Conservation (phyloP, 139 green algal species). For the Gonium pectorale region DNA sequence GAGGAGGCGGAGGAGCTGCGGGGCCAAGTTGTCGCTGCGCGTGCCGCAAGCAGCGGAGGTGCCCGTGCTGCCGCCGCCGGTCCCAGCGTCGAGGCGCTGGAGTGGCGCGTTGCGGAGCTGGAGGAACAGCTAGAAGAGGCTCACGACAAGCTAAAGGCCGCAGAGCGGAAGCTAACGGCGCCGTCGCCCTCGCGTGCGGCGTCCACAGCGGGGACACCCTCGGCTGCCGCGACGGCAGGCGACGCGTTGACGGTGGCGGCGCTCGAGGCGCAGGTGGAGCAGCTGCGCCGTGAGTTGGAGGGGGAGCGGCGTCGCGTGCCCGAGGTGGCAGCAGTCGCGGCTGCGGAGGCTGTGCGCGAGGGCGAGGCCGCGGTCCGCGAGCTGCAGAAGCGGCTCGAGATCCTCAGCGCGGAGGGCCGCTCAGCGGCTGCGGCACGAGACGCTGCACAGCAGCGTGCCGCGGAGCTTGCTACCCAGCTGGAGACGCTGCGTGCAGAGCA, state of each 20-base stretch:
- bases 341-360: constrained; percentile 6
- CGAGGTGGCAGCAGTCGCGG: constrained; percentile 9
- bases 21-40: background rate
- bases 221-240: background rate
- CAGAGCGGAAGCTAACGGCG: background rate
- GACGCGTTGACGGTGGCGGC: background rate
- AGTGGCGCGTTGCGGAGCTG: constrained; percentile 27
- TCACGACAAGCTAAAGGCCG: constrained; percentile 10
- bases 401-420: background rate
- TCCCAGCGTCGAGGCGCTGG: constrained; percentile 19
- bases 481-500: constrained; percentile 1
- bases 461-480: background rate
- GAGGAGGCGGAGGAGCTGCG: constrained; percentile 11
- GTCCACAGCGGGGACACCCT: background rate
- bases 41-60: background rate
- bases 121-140: constrained; percentile 36
- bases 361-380: background rate
- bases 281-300: background rate
- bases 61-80: background rate
- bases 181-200: background rate
- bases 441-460: background rate
- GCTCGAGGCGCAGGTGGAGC: constrained; percentile 19
- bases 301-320: constrained; percentile 11
- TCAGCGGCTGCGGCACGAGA: background rate
- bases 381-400: background rate